These are phyloP conservation scores for Ophiocordyceps robertsii DNA, from an alignment of 2,329 filamentous ascomycete genomes.

Conservation along the genomic window DNA sequence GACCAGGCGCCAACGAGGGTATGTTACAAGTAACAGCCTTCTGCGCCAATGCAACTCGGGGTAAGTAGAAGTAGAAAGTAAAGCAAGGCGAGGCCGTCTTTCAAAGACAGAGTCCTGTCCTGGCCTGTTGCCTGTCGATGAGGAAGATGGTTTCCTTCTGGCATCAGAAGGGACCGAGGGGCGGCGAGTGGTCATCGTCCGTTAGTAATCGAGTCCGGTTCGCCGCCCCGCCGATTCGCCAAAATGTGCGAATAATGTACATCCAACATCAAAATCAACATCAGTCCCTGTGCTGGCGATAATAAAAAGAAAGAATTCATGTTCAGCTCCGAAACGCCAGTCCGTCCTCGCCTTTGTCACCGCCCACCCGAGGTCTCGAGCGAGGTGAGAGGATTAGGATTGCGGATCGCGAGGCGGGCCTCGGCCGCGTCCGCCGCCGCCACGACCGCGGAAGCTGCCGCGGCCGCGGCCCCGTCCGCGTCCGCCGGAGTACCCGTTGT, in stretches of 20 bases:
- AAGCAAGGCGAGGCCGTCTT: slow-evolving; percentile 7
- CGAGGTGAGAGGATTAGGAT: slow-evolving; percentile 15
- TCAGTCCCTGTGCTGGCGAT: slow-evolving; percentile 8
- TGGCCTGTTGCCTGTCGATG: slow-evolving; percentile 8
- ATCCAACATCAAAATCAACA: slow-evolving; percentile 21
- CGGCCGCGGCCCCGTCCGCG: slow-evolving; percentile 23
- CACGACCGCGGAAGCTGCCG: slow-evolving; percentile 24
- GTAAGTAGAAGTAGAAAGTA: slow-evolving; percentile 2
- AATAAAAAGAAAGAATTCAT: slow-evolving; percentile 2
- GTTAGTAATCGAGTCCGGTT: slow-evolving; percentile 18
- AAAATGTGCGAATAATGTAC: slow-evolving; percentile 26
- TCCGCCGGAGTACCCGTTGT: slow-evolving; percentile 19
- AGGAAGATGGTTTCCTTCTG: background rate
- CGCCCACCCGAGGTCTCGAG: slow-evolving; percentile 9
- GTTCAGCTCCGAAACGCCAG: slow-evolving; percentile 4
- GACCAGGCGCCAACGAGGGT: slow-evolving; percentile 13
- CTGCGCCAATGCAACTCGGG: slow-evolving; percentile 8
- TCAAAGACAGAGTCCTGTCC: slow-evolving; percentile 3
- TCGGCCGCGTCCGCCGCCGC: slow-evolving; percentile 19
- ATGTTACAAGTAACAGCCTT: slow-evolving; percentile 14
- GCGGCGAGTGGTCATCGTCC: slow-evolving; percentile 8
- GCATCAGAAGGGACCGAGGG: background rate
- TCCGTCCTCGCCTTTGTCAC: slow-evolving; percentile 5
- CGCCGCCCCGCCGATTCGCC: slow-evolving; percentile 23
- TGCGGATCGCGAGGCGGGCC: slow-evolving; percentile 21